phyloP scores from a whole-genome alignment of 768 basidiomycete species.

The Mrakia blollopis region DNA sequence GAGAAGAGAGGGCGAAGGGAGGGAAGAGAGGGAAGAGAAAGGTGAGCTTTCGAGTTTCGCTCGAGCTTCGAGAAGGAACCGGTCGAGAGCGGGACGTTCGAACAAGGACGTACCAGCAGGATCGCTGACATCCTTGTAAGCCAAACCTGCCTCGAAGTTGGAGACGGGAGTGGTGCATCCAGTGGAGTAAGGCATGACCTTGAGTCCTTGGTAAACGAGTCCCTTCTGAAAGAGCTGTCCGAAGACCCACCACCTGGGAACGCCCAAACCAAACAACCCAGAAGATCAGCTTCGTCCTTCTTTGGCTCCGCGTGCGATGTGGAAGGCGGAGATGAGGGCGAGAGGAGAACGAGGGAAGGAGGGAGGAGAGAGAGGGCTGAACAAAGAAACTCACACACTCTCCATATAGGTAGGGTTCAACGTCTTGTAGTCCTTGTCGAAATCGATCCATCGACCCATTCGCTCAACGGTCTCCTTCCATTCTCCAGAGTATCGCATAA shows the following conservation, averaged over 20 bases:
- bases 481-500: slow-evolving; percentile 92
- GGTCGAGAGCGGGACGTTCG: background rate
- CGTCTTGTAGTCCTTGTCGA: slow-evolving; percentile 99
- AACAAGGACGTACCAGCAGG: slow-evolving; percentile 62
- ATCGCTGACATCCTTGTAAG: slow-evolving; percentile 89
- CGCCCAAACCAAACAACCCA: background rate
- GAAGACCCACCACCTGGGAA: slow-evolving; percentile 84
- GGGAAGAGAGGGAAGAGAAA: background rate
- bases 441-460: slow-evolving; percentile 99
- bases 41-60: background rate
- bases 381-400: slow-evolving; percentile 51
- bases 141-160: slow-evolving; percentile 92
- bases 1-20: background rate
- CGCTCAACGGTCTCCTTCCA: slow-evolving; percentile 94
- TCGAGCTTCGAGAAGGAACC: background rate
- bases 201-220: slow-evolving; percentile 85
- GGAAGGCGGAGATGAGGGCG: too few relatives aligned
- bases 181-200: slow-evolving; percentile 97
- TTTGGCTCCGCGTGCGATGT: background rate
- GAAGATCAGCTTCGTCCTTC: background rate
- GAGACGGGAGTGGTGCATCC: slow-evolving; percentile 93
- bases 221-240: slow-evolving; percentile 84
- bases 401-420: slow-evolving; percentile 93
- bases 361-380: background rate
- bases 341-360: background rate